Evolutionary conservation across 805 yeast species (phyloP).

Genomic region (Lipomyces yamanashiensis): DNA sequence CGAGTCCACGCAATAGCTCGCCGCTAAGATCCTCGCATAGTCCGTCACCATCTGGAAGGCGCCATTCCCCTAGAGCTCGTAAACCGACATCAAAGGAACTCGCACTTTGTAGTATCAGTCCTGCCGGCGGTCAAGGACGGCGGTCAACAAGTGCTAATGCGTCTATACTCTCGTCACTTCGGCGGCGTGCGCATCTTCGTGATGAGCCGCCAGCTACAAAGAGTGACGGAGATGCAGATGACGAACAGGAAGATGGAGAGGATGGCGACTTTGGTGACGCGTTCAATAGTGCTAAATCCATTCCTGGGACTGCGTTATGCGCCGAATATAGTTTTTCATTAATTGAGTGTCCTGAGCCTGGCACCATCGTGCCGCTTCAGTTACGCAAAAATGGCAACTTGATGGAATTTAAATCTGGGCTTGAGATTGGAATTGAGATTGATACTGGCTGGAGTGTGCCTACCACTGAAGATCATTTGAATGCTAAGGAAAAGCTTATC

Average conservation of each 20-base stretch:
- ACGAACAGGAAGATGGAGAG: conserved; percentile 13
- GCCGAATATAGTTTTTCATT: conserved; percentile 22
- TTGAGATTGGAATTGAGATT: conserved; percentile 26
- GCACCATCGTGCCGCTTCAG: conserved; percentile 17
- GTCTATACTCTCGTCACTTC: conserved; percentile 5
- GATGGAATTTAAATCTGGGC: conserved; percentile 16
- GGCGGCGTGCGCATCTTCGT: background rate
- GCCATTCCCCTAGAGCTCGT: conserved; percentile 15
- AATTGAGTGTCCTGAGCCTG: conserved; percentile 25
- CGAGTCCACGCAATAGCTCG: conserved; percentile 4
- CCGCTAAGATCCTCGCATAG: conserved; percentile 3
- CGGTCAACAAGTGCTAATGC: background rate
- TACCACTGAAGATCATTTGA: background rate
- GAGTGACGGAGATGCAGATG: conserved; percentile 24
- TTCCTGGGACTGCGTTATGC: conserved; percentile 1
- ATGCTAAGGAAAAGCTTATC: background rate
- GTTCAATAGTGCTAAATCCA: background rate
- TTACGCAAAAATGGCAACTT: conserved; percentile 8
- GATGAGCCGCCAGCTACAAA: background rate
- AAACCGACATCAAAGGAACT: conserved; percentile 2
- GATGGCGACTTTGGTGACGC: background rate
- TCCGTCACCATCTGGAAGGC: conserved; percentile 18
- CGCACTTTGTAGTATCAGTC: background rate
- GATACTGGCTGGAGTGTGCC: conserved; percentile 34
- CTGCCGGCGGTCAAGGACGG: background rate